Evolutionary conservation across 2,329 filamentous ascomycete species (phyloP), one percentile per base, ranked within the genome.

Genomic region (Fusarium sp.): DNA sequence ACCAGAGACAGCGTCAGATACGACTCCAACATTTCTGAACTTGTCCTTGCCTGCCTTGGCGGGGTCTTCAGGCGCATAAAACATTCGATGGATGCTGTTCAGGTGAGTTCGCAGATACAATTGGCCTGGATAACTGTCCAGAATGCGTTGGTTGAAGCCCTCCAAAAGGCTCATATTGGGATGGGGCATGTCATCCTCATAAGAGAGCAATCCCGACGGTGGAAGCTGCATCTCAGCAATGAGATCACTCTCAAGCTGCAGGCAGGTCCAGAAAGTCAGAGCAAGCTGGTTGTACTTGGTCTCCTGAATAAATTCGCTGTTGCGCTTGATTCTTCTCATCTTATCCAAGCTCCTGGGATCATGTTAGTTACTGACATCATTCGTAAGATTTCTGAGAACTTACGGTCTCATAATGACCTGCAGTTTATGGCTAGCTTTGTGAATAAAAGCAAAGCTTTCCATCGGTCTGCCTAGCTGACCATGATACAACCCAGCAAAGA

Each of bases 241-340:
- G 47, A 98, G 93, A 78, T 98, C 95, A 79, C 94, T 97, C 80
- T 98, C 95, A 13, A 98, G 85, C 76, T 98, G 95, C 68, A 98
- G 83, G 77, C 93, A 97, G 10, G 94, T 96, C 95, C 95, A 98
- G 75, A 94, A 98, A 1, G 93, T 91, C 73, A 97, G 86, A 16
- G 91, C 84, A 38, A 91, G 84, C 60, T 91, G 84, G 75, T 94
- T 93, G 73, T 80, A 79, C 71, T 80, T 80, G 61, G 78, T 80
- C 41, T 83, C 84, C 41, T 79, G 80, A 30, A 84, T 80, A 71
- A 83, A 73, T 61, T 79, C 69, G 45, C 73, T 73, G 34, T 79
- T 73, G 2, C 75, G 73, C 63, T 83, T 82, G 55, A 84, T 76
- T 60, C 78, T 80, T 10, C 80, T 80, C 61, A 87, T 76, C 43